Evolutionary conservation across 306 rosid species (phyloP).

Genomic region (Cyclanthera cordifolia): DNA sequence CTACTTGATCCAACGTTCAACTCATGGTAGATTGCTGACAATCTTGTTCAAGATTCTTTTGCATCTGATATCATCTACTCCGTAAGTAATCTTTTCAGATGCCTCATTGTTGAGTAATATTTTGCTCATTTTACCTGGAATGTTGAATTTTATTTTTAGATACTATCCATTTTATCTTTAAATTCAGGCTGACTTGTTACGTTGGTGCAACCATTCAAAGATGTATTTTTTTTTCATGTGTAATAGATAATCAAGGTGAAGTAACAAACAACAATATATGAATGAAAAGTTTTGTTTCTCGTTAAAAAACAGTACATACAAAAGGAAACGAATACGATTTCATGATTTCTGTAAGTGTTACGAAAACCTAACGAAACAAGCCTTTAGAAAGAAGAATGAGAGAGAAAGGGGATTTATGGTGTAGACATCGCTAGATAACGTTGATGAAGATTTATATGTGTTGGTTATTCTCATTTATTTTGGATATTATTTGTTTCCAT

Average conservation of each 20-base stretch:
- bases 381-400: too few species aligned
- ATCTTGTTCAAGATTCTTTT: slow-evolving; percentile 71
- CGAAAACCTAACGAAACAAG: too few species aligned
- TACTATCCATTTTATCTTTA: not conserved
- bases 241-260: not conserved
- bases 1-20: slow-evolving; percentile 51
- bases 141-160: not conserved
- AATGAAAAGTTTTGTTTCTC: too few species aligned
- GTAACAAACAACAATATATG: not conserved
- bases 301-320: too few species aligned
- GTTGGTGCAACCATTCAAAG: slow-evolving; percentile 2
- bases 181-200: not conserved
- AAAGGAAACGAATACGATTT: too few species aligned
- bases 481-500: too few species aligned
- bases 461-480: too few species aligned
- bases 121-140: slow-evolving; percentile 1
- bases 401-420: too few species aligned
- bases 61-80: slow-evolving; percentile 73
- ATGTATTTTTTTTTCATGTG: not conserved
- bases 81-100: slow-evolving; percentile 39
- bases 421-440: too few species aligned
- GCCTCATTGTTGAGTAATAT: not conserved
- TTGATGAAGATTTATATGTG: too few species aligned
- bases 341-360: too few species aligned
- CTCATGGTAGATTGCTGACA: slow-evolving; percentile 63